Conservation (phyloP, 352 stramenopile species). For the Phytophthora megakarya region DNA sequence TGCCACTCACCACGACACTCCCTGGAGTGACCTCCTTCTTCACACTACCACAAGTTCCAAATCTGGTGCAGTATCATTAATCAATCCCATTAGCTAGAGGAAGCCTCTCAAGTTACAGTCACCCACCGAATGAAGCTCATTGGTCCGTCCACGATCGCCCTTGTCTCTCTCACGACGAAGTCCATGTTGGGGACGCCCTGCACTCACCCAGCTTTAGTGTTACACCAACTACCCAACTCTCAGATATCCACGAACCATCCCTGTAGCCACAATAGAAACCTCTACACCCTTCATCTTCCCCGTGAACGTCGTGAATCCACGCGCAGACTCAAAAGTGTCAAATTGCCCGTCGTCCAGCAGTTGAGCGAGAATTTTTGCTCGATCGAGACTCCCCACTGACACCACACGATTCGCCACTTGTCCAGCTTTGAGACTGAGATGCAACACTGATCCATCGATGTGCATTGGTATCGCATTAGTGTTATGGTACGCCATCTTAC, state of each 20-base stretch:
- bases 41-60: constrained; percentile 65
- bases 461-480: constrained; percentile 52
- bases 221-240: not conserved
- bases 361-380: constrained; percentile 37
- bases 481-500: constrained; percentile 46
- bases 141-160: constrained; percentile 48
- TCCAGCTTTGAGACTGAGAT: constrained; percentile 47
- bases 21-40: constrained; percentile 43
- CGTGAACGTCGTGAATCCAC: constrained; percentile 71
- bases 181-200: constrained; percentile 75
- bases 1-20: constrained; percentile 56
- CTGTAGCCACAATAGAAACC: constrained; percentile 65
- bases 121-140: constrained; percentile 60
- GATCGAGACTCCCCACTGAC: constrained; percentile 50
- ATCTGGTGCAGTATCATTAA: constrained; percentile 19
- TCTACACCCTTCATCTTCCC: constrained; percentile 45
- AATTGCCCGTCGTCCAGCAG: constrained; percentile 40
- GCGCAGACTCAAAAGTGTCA: constrained; percentile 39
- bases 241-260: constrained; percentile 43
- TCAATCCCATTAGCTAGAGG: not conserved
- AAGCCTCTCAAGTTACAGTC: no score
- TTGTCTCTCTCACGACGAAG: constrained; percentile 71
- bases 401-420: constrained; percentile 56
- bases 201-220: not conserved
- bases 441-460: constrained; percentile 46